Evolutionary conservation across 2,329 filamentous ascomycete species (phyloP).

Genomic region (Fusarium sp.): DNA sequence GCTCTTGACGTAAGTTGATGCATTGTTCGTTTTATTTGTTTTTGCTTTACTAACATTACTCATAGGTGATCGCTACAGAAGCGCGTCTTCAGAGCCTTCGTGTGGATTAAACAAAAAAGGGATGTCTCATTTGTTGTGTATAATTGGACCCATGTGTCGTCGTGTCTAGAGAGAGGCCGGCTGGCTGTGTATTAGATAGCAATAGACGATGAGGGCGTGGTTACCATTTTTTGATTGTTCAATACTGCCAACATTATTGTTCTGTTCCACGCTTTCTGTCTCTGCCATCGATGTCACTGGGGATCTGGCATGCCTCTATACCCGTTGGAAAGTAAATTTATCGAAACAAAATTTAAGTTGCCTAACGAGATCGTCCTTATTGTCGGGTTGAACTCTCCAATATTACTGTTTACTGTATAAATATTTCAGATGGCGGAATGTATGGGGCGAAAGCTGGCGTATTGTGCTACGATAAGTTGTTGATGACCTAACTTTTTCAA

Average conservation of each 20-base stretch:
- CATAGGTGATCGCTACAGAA: conserved; percentile 87
- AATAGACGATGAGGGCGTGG: conserved; percentile 52
- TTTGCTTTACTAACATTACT: conserved; percentile 33
- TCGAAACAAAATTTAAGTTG: neutral
- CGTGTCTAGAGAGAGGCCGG: conserved; percentile 48
- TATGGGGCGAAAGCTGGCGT: neutral
- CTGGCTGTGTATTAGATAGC: conserved; percentile 55
- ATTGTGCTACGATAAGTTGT: neutral
- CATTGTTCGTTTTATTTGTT: neutral
- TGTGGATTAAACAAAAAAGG: conserved; percentile 72
- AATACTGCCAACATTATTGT: conserved; percentile 2
- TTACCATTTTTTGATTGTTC: conserved; percentile 32
- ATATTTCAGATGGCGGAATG: neutral
- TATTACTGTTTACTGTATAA: neutral
- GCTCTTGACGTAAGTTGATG: conserved; percentile 84
- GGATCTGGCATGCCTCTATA: neutral
- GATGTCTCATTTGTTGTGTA: conserved; percentile 55
- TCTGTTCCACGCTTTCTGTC: neutral
- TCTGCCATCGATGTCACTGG: neutral
- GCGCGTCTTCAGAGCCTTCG: conserved; percentile 89
- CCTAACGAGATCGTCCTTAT: neutral
- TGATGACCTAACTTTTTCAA: conserved; percentile 1
- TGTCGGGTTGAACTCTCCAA: neutral
- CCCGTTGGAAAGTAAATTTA: neutral
- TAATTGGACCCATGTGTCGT: conserved; percentile 49